Evolutionary conservation across 192 early-diverging fungal species (phyloP).

Genomic region (Linnemannia elongata): DNA sequence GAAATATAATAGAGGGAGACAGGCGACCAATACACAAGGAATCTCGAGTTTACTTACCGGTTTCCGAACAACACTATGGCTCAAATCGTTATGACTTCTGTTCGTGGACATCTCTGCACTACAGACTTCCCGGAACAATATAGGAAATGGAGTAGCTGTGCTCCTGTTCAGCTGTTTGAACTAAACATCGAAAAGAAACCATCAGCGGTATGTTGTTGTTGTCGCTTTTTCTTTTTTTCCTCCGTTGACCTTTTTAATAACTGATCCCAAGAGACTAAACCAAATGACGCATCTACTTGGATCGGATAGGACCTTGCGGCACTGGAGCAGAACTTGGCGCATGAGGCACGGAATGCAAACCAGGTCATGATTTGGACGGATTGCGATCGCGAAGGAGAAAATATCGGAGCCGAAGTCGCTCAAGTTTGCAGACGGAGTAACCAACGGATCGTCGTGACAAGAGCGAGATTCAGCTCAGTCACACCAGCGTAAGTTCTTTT

Average conservation of each 20-base stretch:
- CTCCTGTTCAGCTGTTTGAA: slow-evolving; percentile 77
- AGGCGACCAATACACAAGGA: slow-evolving; percentile 77
- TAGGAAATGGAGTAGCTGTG: slow-evolving; percentile 72
- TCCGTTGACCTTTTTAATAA: background rate
- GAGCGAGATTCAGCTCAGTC: slow-evolving; percentile 94
- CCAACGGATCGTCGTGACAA: slow-evolving; percentile 73
- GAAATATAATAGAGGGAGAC: slow-evolving; percentile 52
- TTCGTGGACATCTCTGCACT: slow-evolving; percentile 82
- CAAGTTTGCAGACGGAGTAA: slow-evolving; percentile 76
- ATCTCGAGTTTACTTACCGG: slow-evolving; percentile 83
- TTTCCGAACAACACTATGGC: slow-evolving; percentile 65
- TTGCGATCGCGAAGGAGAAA: slow-evolving; percentile 97
- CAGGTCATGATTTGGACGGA: slow-evolving; percentile 98
- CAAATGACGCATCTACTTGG: background rate
- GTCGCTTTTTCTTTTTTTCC: background rate
- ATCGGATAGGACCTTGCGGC: slow-evolving; percentile 56
- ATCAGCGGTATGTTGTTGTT: slow-evolving; percentile 54
- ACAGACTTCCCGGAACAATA: slow-evolving; percentile 76
- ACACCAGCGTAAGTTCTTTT: slow-evolving; percentile 68
- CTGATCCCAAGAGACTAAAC: background rate
- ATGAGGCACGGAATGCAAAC: slow-evolving; percentile 71
- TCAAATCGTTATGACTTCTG: slow-evolving; percentile 84
- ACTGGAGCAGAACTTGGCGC: slow-evolving; percentile 75
- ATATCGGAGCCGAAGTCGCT: slow-evolving; percentile 89
- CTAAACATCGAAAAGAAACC: slow-evolving; percentile 71